Evolutionary conservation across 495 filamentous ascomycete species (phyloP).

Genomic region (Penicillium bovifimosum): DNA sequence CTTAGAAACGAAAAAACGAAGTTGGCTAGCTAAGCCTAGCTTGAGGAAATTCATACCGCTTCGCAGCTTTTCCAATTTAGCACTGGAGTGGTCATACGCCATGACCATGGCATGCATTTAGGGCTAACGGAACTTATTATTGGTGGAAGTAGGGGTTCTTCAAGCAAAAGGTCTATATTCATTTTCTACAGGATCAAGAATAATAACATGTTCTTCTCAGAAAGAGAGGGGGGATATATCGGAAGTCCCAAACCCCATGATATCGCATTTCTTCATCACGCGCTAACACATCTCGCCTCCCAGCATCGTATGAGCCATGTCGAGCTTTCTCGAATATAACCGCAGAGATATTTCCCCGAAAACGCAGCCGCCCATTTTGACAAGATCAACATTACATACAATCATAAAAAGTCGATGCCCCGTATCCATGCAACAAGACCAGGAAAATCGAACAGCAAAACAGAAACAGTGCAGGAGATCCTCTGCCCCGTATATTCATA

Average conservation of each 20-base stretch:
- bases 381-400: constrained; percentile 27
- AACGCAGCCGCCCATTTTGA: constrained; percentile 9
- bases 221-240: neutral
- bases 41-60: neutral
- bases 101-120: neutral
- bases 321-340: neutral
- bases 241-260: neutral
- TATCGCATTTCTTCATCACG: constrained; percentile 12
- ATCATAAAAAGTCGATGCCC: constrained; percentile 14
- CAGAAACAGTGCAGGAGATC: constrained; percentile 3
- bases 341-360: constrained; percentile 15
- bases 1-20: too few relatives aligned
- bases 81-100: neutral
- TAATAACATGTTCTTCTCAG: neutral
- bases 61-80: neutral
- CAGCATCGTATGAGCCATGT: constrained; percentile 2
- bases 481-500: neutral
- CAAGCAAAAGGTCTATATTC: too few relatives aligned
- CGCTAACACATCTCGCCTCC: neutral
- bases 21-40: too few relatives aligned
- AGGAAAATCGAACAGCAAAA: constrained; percentile 8
- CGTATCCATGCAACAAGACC: neutral
- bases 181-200: neutral
- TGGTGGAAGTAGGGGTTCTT: constrained; percentile 26
- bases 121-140: neutral